Evolutionary conservation across 805 yeast genomes (phyloP).

Genomic region (Saturnispora sekii): DNA sequence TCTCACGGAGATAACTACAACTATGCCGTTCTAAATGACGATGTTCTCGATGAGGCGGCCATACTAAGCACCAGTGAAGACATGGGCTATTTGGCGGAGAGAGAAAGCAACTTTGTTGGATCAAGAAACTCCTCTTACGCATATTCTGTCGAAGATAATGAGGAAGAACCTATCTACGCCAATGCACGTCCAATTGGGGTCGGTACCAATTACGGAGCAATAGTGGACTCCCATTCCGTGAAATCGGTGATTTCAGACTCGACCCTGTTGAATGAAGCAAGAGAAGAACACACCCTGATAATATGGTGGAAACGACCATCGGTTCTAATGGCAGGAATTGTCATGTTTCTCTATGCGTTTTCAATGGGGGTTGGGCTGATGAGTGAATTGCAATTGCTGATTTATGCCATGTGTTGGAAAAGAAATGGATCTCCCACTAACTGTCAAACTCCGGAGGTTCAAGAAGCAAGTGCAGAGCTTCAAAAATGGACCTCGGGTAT

Average conservation of each 20-base stretch:
- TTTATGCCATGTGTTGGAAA: slow-evolving; percentile 31
- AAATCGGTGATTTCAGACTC: background rate
- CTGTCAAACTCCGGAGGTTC: slow-evolving; percentile 35
- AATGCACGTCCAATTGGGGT: background rate
- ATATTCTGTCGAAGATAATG: slow-evolving; percentile 9
- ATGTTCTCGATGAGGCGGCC: slow-evolving; percentile 33
- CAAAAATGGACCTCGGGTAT: slow-evolving; percentile 35
- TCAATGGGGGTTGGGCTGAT: slow-evolving; percentile 32
- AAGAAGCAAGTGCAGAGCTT: slow-evolving; percentile 36
- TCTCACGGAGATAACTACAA: background rate
- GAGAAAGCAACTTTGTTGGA: slow-evolving; percentile 6
- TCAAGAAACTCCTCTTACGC: slow-evolving; percentile 1
- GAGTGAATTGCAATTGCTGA: slow-evolving; percentile 28
- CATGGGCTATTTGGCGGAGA: slow-evolving; percentile 21
- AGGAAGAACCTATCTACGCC: slow-evolving; percentile 7
- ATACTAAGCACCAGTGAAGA: slow-evolving; percentile 18
- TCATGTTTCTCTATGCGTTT: slow-evolving; percentile 32
- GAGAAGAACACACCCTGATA: slow-evolving; percentile 14
- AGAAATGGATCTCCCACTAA: slow-evolving; percentile 12
- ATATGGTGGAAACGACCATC: slow-evolving; percentile 54
- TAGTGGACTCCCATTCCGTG: background rate
- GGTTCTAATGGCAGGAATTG: slow-evolving; percentile 34
- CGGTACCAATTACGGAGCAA: background rate
- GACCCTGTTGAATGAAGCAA: slow-evolving; percentile 9
- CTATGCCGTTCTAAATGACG: slow-evolving; percentile 14